Base-by-base conservation (phyloP, 2,329 filamentous ascomycete species). In the Rugonectria rugulosa region DNA sequence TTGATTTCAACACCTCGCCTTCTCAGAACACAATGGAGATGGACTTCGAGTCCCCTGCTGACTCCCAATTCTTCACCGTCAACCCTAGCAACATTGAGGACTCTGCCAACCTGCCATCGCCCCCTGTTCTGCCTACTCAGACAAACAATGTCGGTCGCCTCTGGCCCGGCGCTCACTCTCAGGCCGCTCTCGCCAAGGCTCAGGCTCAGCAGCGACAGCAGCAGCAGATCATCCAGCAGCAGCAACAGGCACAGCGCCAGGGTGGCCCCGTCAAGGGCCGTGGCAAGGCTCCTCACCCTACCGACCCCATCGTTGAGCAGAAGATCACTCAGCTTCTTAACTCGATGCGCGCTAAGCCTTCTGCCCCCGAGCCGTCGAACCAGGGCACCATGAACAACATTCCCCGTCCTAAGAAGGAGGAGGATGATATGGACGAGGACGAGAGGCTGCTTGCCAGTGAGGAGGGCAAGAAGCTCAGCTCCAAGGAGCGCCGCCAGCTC, bases 401-500 rank as follows among this genome's bases (percentile, higher is more conserved):
- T 65, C 81, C 88, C 44, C 88, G 88, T 61, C 77, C 85, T 60
- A 93, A 88, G 82, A 98, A 98, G 82, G 92, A 97, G 38, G 93
- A 98, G 68, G 93, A 97, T 59, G 94, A 98, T 48, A 98, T 99
- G 94, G 95, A 99, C 67, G 94, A 97, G 74, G 95, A 98, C 68
- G 95, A 98, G 81, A 85, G 91, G 64, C 81, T 97, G 9, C 81
- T 97, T 19, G 92, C 92, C n/a, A 97, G 92, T 58, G 95, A 99
- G 69, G 94, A 97, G 77, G 95, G 94, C 68, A 99, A 99, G 88
- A 97, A 97, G 81, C 84, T 99, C n/a, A 95, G 88, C 76, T 96
- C 92, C 81, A 98, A 98, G 79, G 93, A 98, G 77, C 88, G 95
- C 57, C 88, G 95, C 64, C 95, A 98, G 76, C 84, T 99, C n/a